Evolutionary conservation across 2,329 filamentous ascomycete genomes (phyloP), one percentile per base, ranked within the genome.

Genomic region (Fusarium sp.): DNA sequence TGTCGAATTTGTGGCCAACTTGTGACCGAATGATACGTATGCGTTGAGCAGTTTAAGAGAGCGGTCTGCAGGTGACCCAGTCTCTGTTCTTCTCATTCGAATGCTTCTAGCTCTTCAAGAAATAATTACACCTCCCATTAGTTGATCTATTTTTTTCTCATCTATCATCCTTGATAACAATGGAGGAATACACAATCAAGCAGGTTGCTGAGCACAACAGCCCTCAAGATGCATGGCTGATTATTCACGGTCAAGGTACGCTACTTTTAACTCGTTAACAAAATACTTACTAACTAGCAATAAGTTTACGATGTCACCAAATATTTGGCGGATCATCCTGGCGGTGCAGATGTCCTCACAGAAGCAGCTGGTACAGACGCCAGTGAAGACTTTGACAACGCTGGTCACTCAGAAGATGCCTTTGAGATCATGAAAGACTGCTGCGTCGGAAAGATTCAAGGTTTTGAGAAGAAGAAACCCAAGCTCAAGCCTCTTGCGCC

Each of bases 341-440:
- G 93, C 74, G 93, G 93, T 77, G 89, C 91, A 76, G 92, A 95
- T 76, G 89, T 95, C 64, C 85, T 96, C 48, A 85, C 92, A 63
- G 93, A 95, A 70, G 91, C 93, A 38, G 93, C 87, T 73, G 93
- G 93, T 63, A 90, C 90, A 73, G 93, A 96, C 80, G 90, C 91
- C 44, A 93, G 91, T 50, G 90, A 93, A 78, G 91, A 89, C 38
- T 96, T 95, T 76, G 93, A 96, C 81, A 92, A 95, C 75, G 92
- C 93, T 38, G 93, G 93, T 50, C 93, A 97, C 84, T 94, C 91
- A 46, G 92, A 93, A 37, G 85, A 86, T 54, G 84, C 84, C 2
- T 79, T 75, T 37, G 83, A 84, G 52, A 81, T 84, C 50, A 82
- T 85, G 79, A 76, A 76, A 9, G 65, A 76, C 8, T 82, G 77